Conservation (phyloP, 352 stramenopile genomes). For the Elongisporangium anandrum region DNA sequence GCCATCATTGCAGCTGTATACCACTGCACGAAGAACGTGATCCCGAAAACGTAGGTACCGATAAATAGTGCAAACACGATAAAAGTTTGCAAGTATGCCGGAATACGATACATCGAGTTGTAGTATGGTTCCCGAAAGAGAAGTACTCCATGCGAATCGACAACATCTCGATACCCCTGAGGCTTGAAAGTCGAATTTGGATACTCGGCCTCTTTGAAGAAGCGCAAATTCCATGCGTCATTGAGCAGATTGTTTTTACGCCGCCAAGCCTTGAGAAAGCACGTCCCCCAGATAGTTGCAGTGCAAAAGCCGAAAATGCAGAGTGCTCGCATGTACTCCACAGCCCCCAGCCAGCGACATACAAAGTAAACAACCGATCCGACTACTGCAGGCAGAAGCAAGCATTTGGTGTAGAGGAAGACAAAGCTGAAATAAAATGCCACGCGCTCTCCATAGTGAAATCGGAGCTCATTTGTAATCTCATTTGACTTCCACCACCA, state of each 20-base stretch:
- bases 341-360: slow-evolving; percentile 58
- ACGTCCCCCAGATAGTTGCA: slow-evolving; percentile 71
- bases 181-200: slow-evolving; percentile 76
- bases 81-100: slow-evolving; percentile 77
- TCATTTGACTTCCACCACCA: slow-evolving; percentile 79
- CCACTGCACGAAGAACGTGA: slow-evolving; percentile 86
- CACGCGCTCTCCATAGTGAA: slow-evolving; percentile 80
- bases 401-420: slow-evolving; percentile 81
- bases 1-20: slow-evolving; percentile 87
- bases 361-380: slow-evolving; percentile 66
- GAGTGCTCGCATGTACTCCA: slow-evolving; percentile 76
- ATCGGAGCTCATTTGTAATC: slow-evolving; percentile 82
- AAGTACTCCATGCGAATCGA: slow-evolving; percentile 63
- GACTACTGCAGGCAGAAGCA: slow-evolving; percentile 52
- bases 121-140: slow-evolving; percentile 84
- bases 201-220: slow-evolving; percentile 87
- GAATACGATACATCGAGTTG: slow-evolving; percentile 70
- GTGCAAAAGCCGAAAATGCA: slow-evolving; percentile 80
- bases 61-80: slow-evolving; percentile 80
- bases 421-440: slow-evolving; percentile 86
- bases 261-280: slow-evolving; percentile 72
- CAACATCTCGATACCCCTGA: slow-evolving; percentile 68
- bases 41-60: slow-evolving; percentile 69
- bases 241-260: slow-evolving; percentile 80
- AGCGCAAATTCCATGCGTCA: slow-evolving; percentile 74